A percentile compares a stretch with the other conserved stretches of the same genome.
Conservation (phyloP, 2,329 filamentous ascomycete species). For the Calonectria pteridis region DNA sequence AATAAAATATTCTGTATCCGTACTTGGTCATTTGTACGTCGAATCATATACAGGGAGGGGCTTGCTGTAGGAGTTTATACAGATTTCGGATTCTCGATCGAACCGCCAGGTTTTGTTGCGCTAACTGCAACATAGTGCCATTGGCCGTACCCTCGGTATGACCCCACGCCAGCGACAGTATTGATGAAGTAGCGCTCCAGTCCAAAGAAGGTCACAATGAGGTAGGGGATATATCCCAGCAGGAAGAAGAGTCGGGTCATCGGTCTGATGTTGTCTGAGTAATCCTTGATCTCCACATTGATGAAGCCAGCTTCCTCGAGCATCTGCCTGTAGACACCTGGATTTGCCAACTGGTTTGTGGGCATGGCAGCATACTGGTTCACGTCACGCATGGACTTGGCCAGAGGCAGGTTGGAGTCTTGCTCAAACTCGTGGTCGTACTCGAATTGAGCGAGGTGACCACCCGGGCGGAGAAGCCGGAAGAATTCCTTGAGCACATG, state of each 20-base stretch:
- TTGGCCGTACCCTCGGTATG: neutral
- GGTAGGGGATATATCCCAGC: neutral
- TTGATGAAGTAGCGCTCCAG: neutral
- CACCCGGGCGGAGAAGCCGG: neutral
- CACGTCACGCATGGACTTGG: neutral
- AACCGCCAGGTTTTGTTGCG: neutral
- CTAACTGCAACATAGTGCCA: neutral
- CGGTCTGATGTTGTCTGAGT: neutral
- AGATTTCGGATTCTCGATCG: neutral
- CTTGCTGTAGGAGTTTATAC: neutral
- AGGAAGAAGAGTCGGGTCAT: neutral
- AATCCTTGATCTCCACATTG: neutral
- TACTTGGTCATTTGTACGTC: too few relatives aligned
- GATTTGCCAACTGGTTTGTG: neutral
- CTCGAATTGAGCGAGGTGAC: neutral
- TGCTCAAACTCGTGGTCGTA: neutral
- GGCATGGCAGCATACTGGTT: neutral
- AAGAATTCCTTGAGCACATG: neutral
- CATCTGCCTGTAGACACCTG: neutral
- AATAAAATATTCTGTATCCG: too few relatives aligned
- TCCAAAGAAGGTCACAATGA: neutral
- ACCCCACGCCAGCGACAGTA: neutral
- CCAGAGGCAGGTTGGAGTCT: neutral
- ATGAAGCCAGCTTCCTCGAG: neutral
- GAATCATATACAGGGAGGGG: too few relatives aligned